Conservation (phyloP, 1,284 basidiomycete species). For the Erythrobasidium hasegawianum region DNA sequence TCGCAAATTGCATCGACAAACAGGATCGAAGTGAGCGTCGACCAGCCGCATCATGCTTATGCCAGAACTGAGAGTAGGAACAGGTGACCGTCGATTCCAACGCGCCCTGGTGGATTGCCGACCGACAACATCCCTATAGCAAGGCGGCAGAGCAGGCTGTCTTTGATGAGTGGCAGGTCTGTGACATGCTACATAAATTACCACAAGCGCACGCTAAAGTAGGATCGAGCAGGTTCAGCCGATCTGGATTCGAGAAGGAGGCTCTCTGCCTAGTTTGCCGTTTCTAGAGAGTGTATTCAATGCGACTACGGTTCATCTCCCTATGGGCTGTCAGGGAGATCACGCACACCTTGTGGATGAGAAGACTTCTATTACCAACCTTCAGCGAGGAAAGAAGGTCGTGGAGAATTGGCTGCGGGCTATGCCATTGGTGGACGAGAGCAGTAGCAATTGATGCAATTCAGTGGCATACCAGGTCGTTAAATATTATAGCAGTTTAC, state of each 20-base stretch:
- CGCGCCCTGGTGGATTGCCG: conserved; percentile 34
- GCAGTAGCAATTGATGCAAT: background rate
- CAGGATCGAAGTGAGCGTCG: conserved; percentile 53
- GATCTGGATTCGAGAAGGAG: conserved; percentile 87
- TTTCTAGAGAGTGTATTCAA: conserved; percentile 11
- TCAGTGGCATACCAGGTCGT: background rate
- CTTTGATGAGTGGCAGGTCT: conserved; percentile 13
- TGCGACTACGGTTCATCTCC: conserved; percentile 58
- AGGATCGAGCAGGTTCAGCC: conserved; percentile 70
- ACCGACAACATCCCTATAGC: conserved; percentile 29
- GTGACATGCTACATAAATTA: background rate
- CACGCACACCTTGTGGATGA: conserved; percentile 81
- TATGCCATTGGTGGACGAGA: conserved; percentile 2
- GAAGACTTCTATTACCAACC: conserved; percentile 69
- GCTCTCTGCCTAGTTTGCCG: conserved; percentile 48
- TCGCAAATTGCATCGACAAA: conserved; percentile 48
- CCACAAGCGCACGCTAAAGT: background rate
- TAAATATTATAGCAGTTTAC: no score
- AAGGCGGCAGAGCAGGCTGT: conserved; percentile 30
- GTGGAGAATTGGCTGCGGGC: conserved; percentile 63
- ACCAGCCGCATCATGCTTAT: no score
- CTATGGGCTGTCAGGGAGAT: conserved; percentile 83
- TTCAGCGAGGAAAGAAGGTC: conserved; percentile 68
- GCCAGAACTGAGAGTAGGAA: no score
- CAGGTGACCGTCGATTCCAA: conserved; percentile 20